These are phyloP conservation scores for Cordyceps cateniannulata DNA, from an alignment of 2,329 filamentous ascomycete species.

Conservation along the genomic window DNA sequence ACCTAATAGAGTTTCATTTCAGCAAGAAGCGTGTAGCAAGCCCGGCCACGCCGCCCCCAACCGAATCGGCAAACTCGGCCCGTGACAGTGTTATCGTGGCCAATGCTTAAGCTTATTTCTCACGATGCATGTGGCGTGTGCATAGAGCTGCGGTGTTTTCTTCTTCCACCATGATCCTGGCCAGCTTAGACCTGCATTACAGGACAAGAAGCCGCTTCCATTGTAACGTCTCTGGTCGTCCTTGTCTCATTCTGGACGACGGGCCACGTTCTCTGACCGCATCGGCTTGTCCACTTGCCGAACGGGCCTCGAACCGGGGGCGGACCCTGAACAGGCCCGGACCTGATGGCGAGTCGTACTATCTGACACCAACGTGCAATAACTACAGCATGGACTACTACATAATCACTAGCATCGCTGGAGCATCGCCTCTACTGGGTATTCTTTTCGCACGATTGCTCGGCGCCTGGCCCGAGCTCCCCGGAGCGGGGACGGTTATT, in stretches of 20 bases:
- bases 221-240: conserved; percentile 2
- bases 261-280: background rate
- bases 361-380: background rate
- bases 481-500: conserved; percentile 8
- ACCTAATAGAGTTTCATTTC: background rate
- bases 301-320: background rate
- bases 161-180: background rate
- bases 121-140: conserved; percentile 1
- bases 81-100: background rate
- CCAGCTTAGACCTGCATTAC: background rate
- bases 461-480: background rate
- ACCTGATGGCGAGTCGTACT: background rate
- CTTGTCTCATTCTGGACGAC: background rate
- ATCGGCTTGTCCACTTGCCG: background rate
- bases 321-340: no score
- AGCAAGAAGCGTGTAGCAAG: background rate
- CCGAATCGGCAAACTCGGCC: conserved; percentile 6
- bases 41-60: background rate
- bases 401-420: no score
- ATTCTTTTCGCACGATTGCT: background rate
- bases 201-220: background rate
- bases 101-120: conserved; percentile 12
- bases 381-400: no score
- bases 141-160: background rate
- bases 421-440: background rate